Evolutionary conservation across 768 basidiomycete species (phyloP), one percentile per base, ranked within the genome.

Genomic region (Bullera alba): DNA sequence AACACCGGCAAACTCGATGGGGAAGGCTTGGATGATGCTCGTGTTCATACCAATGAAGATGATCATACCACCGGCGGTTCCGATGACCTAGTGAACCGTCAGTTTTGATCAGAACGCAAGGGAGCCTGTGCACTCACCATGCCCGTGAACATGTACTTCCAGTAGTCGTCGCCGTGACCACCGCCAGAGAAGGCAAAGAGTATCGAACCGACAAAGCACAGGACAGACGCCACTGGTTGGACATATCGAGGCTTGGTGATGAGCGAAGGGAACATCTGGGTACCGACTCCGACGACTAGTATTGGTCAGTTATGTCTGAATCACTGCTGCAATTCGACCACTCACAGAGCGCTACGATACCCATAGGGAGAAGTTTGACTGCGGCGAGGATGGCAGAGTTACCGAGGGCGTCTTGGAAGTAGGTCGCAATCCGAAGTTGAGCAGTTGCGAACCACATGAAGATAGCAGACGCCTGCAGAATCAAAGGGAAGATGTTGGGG

Each of bases 381-480:
- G 67, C 67, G 26, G 67, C 48, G 35, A 65, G 56, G 41, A 69
- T 69, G 22, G 67, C 52, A 3, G 63, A 63, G 41, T 69, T 45
- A 17, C 48, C 45, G 5, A 61, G 44, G 15, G 57, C 63, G 26
- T 47, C 49, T 41, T 69, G 67, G 58, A 64, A 69, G 46, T 59
- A 69, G 21, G 67, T 69, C 30, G 67, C 67, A 37, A 65, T 50
- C 37, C 67, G 56, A 17, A 69, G 61, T 49, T 69, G 67, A 28
- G 53, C 56, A 39, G 53, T 56, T 7, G 67, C 67, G 50, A 69
- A 57, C 68, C 68, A 67, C 57, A 62, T 56, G 59, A 67, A 70
- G 32, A 63, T 53, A 2, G 56, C 54, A 1, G 61, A 57, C 19
- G 65, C 65, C 48, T 65, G 63, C 19, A 70, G 42, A 26, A 65